Evolutionary conservation across 768 basidiomycete genomes (phyloP), one percentile per base, ranked within the genome.

Genomic region (Sporobolomyces pararoseus): DNA sequence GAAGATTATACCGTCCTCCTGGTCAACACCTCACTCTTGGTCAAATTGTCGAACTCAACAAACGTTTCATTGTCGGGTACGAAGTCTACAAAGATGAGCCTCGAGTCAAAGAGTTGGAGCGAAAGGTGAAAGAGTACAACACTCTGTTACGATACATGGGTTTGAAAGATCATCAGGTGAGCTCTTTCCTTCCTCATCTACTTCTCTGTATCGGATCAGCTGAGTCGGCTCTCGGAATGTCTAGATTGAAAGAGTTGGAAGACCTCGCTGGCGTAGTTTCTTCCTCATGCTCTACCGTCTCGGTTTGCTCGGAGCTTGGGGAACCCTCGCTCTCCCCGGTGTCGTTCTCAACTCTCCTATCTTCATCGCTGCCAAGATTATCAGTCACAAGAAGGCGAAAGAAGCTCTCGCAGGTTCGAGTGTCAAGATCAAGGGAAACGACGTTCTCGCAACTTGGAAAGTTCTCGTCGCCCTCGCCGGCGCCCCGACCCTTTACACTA

Each of bases 401-500:
- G 94, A 93, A 85, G 95, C 95, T 9, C 87, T 98, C 67, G 95
- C 95, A 35, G 92, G 89, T 3, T 97, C 94, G 12, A 86, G 86
- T 6, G 95, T 98, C 78, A 98, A 98, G 81, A 86, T 98, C 60
- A 90, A 90, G 25, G 95, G 88, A n/a, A 85, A 90, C 47, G 95
- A 98, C 76, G 95, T 97, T n/a, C 82, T 98, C 23, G 93, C 91
- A 0, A 93, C 93, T 7, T 98, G 95, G 95, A 98, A 98, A 79
- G 87, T 98, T 39, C 84, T 98, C 35, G 91, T 98, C 64, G 93
- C 91, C 4, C 82, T 97, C 64, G 95, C 88, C n/a, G 83, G 90
- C 47, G 88, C 91, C 7, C 95, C 95, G 14, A 82, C 94, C 9
- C 81, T 97, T 44, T 97, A 95, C 81, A 79, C 84, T 6, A 80